Evolutionary conservation across 306 rosid genomes (phyloP), one percentile per base, ranked within the genome.

Genomic region (Psophocarpus tetragonolobus): DNA sequence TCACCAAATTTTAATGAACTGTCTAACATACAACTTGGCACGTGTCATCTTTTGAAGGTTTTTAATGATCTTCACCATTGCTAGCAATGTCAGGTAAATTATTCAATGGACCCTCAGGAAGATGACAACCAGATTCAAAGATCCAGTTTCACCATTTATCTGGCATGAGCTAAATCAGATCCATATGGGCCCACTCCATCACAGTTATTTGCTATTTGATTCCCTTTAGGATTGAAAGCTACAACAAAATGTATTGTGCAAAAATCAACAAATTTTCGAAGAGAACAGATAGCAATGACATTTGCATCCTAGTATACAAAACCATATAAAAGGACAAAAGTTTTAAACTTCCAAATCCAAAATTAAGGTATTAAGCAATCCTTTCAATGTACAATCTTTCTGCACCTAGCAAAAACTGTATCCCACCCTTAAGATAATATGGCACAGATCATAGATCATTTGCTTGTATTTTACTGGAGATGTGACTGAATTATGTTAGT

Each of bases 141-240:
- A 61, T 41, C 78, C 50, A 50, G 50, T 66, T 77, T 82, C 80
- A 62, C 69, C 87, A 67, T 76, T 75, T 73, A 63, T 62, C 78
- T 67, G 73, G 78, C 51, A 38, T 66, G 63, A 48, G 60, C 71
- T 38, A 82, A 42, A 79, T 85, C 87, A 35, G 79, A 71, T 24
- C 58, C 88, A 50, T 72, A 48, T 45, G 82, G 68, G 79, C 17
- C 67, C 3, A 5, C 53, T 50, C 69, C 86, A 36, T 85, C 76
- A 56, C 60, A 60, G 51, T 61, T 58, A 76, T 58, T 57, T 17
- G 72, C 75, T 27, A 60, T 44, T 48, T 72, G 70, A 72, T 50
- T 68, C 75, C 65, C 79, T 74, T 57, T 29, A 63, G 54, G 76
- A 69, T 63, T 45, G 45, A 79, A 74, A 81, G 81, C 98, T 92